Evolutionary conservation across 73 alveolate species (phyloP).

Genomic region (Paramecium octaurelia): DNA sequence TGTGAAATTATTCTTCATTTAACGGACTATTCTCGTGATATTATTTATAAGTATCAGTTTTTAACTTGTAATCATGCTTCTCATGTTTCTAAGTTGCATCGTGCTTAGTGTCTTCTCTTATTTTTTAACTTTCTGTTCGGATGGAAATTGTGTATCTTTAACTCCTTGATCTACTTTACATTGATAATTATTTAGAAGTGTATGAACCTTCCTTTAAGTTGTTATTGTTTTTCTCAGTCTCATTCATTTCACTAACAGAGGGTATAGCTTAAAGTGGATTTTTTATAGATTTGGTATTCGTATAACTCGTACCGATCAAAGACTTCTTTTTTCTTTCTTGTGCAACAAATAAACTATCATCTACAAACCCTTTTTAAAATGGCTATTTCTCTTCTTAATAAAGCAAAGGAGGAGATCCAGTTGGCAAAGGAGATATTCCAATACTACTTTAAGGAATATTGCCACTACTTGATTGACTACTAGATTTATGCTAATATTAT

Average conservation of each 20-base stretch:
- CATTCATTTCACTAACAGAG: constrained; percentile 36
- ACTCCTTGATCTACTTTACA: constrained; percentile 18
- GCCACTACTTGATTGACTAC: constrained; percentile 32
- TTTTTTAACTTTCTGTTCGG: not conserved
- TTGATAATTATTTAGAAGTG: not conserved
- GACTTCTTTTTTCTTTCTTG: constrained; percentile 7
- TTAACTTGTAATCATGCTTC: not conserved
- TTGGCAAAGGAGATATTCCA: not conserved
- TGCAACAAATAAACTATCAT: not conserved
- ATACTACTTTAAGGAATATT: constrained; percentile 10
- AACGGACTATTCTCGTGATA: not conserved
- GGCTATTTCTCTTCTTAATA: not conserved
- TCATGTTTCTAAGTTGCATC: not conserved
- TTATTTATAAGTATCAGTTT: constrained; percentile 1
- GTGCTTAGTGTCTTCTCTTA: not conserved
- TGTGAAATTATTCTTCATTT: not conserved
- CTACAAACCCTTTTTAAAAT: not conserved
- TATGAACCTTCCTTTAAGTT: not conserved
- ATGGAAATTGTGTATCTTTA: not conserved
- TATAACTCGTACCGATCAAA: not conserved
- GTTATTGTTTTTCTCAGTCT: not conserved
- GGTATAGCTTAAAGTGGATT: constrained; percentile 10
- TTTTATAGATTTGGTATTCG: not conserved
- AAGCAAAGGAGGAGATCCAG: not conserved
- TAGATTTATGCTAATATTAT: not conserved